Percentiles rank a stretch among this genome's conserved stretches.
These are phyloP conservation scores for Vanrija sp. DNA, from an alignment of 1,284 basidiomycete genomes.

Conservation along the genomic window DNA sequence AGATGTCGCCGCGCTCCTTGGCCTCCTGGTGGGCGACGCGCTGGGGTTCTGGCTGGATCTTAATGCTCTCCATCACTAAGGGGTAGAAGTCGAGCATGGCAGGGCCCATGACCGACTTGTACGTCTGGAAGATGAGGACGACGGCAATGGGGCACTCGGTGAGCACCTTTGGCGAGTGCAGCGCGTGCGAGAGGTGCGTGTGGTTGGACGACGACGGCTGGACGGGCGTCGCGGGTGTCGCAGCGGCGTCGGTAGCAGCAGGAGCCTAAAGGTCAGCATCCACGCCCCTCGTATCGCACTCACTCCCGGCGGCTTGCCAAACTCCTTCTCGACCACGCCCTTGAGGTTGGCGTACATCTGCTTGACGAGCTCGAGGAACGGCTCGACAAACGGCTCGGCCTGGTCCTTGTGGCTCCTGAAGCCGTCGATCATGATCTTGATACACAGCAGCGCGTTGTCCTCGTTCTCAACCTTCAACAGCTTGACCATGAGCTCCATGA, in stretches of 20 bases:
- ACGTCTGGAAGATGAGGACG: constrained; percentile 84
- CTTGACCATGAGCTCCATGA: constrained; percentile 72
- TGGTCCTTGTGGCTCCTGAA: constrained; percentile 55
- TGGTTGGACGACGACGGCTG: constrained; percentile 14
- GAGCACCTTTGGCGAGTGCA: constrained; percentile 89
- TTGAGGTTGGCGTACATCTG: constrained; percentile 75
- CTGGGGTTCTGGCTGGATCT: constrained; percentile 83
- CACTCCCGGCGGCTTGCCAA: constrained; percentile 49
- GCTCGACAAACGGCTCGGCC: constrained; percentile 70
- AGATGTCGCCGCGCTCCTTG: constrained; percentile 71
- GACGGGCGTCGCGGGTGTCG: constrained; percentile 13
- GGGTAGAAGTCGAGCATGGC: constrained; percentile 71
- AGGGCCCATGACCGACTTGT: constrained; percentile 61
- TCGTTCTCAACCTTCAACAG: constrained; percentile 90
- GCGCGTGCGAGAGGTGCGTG: constrained; percentile 40
- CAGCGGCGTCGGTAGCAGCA: constrained; percentile 5
- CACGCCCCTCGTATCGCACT: neutral
- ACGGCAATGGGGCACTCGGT: constrained; percentile 92
- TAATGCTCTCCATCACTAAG: constrained; percentile 66
- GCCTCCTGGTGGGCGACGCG: constrained; percentile 73
- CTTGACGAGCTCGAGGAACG: constrained; percentile 71
- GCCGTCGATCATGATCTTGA: constrained; percentile 86
- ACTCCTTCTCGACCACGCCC: constrained; percentile 68
- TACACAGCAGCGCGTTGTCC: constrained; percentile 85
- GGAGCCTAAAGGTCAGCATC: constrained; percentile 1